phyloP scores from a whole-genome alignment of 805 yeast genomes.

The Metschnikowia gelsemii region DNA sequence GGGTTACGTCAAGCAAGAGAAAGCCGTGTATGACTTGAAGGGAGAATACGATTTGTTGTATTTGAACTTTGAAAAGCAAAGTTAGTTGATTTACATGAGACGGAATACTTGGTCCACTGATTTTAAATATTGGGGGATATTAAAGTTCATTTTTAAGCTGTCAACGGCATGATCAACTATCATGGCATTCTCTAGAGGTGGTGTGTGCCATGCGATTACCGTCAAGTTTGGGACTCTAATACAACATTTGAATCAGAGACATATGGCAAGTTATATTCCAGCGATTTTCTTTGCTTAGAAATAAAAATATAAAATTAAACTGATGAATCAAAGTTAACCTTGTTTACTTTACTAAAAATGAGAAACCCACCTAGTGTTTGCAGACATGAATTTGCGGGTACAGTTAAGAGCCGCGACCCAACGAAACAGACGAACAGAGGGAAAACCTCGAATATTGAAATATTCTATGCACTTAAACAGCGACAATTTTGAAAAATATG shows the following conservation, averaged over 20 bases:
- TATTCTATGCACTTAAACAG: neutral
- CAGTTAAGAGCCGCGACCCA: too few species aligned
- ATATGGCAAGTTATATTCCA: neutral
- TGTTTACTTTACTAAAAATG: too few species aligned
- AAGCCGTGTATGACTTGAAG: slow-evolving; percentile 69
- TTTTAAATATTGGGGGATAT: slow-evolving; percentile 21
- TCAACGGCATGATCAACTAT: neutral
- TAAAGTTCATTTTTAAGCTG: slow-evolving; percentile 3
- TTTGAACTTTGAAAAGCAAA: slow-evolving; percentile 53
- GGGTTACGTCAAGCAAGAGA: slow-evolving; percentile 61
- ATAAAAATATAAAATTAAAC: neutral
- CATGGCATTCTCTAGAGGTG: slow-evolving; percentile 16
- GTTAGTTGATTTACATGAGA: neutral
- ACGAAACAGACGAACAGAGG: too few species aligned
- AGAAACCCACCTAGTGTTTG: too few species aligned
- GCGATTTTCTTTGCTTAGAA: neutral
- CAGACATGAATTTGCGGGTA: neutral
- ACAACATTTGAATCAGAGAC: slow-evolving; percentile 8
- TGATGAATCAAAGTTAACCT: too few species aligned
- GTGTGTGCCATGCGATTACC: slow-evolving; percentile 14
- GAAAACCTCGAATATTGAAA: neutral
- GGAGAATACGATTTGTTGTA: slow-evolving; percentile 69
- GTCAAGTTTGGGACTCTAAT: slow-evolving; percentile 4
- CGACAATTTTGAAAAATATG: neutral
- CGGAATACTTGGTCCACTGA: neutral